Conservation (phyloP, 1,284 basidiomycete species). For the Exsudoporus floridanus region DNA sequence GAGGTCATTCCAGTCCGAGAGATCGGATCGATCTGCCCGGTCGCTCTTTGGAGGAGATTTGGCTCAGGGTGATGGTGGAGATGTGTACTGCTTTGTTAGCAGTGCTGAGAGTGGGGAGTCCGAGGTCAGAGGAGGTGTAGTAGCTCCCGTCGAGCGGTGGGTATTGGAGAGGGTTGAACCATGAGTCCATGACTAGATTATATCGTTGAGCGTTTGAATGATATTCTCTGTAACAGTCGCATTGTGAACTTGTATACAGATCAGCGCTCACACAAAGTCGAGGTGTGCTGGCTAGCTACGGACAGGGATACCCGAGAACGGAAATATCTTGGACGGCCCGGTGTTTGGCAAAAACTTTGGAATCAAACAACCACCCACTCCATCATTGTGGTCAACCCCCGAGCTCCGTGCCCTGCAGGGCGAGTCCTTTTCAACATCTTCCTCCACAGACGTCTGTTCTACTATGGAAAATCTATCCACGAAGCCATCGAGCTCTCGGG, state of each 20-base stretch:
- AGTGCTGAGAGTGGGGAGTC: neutral
- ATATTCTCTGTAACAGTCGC: too few species aligned
- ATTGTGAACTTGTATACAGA: too few species aligned
- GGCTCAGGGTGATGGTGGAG: neutral
- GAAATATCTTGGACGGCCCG: neutral
- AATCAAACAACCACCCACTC: slow-evolving; percentile 27
- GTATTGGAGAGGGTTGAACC: slow-evolving; percentile 11
- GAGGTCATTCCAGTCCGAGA: neutral
- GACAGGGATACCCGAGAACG: neutral
- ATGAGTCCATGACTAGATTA: too few species aligned
- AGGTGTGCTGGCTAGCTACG: too few species aligned
- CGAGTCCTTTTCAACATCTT: neutral
- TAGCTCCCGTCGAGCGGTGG: slow-evolving; percentile 4
- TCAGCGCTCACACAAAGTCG: too few species aligned
- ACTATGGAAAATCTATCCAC: slow-evolving; percentile 24
- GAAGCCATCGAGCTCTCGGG: slow-evolving; percentile 19
- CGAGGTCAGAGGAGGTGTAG: neutral
- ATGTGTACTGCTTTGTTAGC: slow-evolving; percentile 13
- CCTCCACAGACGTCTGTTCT: neutral
- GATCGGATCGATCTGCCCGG: neutral
- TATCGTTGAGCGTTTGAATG: too few species aligned
- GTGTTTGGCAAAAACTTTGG: slow-evolving; percentile 31
- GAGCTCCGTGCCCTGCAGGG: neutral
- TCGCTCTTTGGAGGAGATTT: slow-evolving; percentile 18
- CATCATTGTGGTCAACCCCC: neutral